Conservation (phyloP, 164 flowering plant genomes). For the Sedum album region DNA sequence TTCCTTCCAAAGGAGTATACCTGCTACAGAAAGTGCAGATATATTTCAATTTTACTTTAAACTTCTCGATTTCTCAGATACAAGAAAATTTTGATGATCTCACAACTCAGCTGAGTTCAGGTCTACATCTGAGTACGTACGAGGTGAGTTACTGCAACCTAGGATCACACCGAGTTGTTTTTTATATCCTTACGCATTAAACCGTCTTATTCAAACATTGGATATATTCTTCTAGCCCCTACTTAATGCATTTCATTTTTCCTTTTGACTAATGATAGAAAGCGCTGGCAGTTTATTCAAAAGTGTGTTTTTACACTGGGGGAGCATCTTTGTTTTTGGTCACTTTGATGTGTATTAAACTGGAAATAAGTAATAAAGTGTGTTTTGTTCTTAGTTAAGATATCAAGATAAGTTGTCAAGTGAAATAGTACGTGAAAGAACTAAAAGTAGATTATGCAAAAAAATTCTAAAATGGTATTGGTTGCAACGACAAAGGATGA, state of each 20-base stretch:
- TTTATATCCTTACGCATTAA: background rate
- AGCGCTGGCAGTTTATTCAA: background rate
- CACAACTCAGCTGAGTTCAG: conserved; percentile 47
- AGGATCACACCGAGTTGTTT: background rate
- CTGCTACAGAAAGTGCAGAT: conserved; percentile 70
- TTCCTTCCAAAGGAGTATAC: conserved; percentile 59
- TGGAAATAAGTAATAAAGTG: background rate
- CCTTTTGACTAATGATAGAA: background rate
- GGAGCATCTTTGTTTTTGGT: background rate
- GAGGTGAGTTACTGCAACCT: conserved; percentile 48
- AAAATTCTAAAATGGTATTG: background rate
- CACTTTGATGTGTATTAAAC: background rate
- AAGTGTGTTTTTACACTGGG: background rate
- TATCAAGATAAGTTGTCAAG: background rate
- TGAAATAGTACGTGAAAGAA: background rate
- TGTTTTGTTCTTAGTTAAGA: background rate
- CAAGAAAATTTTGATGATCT: conserved; percentile 49
- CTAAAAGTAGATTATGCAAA: background rate
- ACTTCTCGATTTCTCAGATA: conserved; percentile 62
- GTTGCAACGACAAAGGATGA: background rate
- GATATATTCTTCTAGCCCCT: background rate
- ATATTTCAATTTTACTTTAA: conserved; percentile 63
- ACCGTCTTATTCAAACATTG: background rate
- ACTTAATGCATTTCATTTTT: background rate
- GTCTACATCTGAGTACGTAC: conserved; percentile 44